These are phyloP conservation scores for Raffaelea ambrosiae DNA, from an alignment of 2,329 filamentous ascomycete species.

Conservation along the genomic window DNA sequence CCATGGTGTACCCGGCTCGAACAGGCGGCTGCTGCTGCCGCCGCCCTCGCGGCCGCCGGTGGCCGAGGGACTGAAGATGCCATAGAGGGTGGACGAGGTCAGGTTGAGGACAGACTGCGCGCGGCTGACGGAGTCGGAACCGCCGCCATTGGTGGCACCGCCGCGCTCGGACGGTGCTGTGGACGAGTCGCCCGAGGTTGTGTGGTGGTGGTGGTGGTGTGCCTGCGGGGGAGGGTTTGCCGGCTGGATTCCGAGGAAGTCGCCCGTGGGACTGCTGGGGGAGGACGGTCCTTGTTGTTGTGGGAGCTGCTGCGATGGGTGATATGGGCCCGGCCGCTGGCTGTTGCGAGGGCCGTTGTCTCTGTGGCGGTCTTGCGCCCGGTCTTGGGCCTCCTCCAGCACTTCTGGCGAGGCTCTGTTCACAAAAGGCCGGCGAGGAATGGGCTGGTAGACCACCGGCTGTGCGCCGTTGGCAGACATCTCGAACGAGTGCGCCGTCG, in stretches of 20 bases:
- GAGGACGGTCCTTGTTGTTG: too few species aligned
- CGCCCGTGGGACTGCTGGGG: too few species aligned
- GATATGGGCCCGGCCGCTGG: neutral
- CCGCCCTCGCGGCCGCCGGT: conserved; percentile 20
- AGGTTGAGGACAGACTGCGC: conserved; percentile 77
- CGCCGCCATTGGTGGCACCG: conserved; percentile 10
- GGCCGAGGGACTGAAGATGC: conserved; percentile 69
- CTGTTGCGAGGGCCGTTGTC: neutral
- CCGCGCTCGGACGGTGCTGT: conserved; percentile 17
- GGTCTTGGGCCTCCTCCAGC: too few species aligned
- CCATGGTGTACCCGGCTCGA: conserved; percentile 61
- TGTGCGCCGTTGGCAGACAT: conserved; percentile 24
- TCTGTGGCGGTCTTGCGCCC: too few species aligned
- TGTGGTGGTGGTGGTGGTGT: too few species aligned
- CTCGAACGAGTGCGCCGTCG: too few species aligned
- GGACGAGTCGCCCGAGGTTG: neutral
- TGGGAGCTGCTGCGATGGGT: too few species aligned
- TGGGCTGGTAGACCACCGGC: conserved; percentile 53
- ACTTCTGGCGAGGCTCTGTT: too few species aligned
- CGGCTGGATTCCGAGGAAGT: too few species aligned
- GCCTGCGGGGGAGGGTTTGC: too few species aligned
- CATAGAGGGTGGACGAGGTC: conserved; percentile 79
- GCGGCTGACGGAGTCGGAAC: conserved; percentile 43
- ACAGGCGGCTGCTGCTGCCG: conserved; percentile 24
- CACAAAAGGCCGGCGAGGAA: conserved; percentile 62